Evolutionary conservation across 2,329 filamentous ascomycete genomes (phyloP).

Genomic region (Cladosporium sp.): DNA sequence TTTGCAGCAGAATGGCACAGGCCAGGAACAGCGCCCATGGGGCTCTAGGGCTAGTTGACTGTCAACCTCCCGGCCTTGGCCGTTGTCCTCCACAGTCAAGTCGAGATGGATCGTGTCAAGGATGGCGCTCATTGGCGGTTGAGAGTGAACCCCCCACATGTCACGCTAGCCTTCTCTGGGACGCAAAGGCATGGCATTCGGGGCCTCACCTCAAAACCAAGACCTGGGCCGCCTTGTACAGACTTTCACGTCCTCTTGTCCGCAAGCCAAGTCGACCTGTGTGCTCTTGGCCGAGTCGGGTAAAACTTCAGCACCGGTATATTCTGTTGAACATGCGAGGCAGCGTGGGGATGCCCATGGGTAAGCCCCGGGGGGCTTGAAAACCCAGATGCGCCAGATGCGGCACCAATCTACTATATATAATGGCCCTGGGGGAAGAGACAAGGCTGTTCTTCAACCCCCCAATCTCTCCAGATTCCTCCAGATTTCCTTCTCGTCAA

Average conservation of each 20-base stretch:
- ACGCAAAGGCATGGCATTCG: too few relatives aligned
- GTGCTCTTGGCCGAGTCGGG: too few relatives aligned
- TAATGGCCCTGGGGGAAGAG: background rate
- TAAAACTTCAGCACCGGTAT: too few relatives aligned
- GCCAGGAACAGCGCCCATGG: too few relatives aligned
- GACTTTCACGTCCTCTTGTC: constrained; percentile 6
- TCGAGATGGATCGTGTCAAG: constrained; percentile 1
- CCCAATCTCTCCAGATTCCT: background rate
- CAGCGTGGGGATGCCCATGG: too few relatives aligned
- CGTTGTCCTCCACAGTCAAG: background rate
- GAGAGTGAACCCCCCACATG: constrained; percentile 1
- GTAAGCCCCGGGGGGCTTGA: too few relatives aligned
- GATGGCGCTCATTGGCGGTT: constrained; percentile 5
- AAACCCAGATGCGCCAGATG: too few relatives aligned
- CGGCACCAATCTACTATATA: background rate
- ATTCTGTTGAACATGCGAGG: too few relatives aligned
- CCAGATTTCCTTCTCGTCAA: background rate
- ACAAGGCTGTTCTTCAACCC: too few relatives aligned
- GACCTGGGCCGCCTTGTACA: constrained; percentile 8
- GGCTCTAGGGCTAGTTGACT: constrained; percentile 2
- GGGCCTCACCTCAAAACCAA: background rate
- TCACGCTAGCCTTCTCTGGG: too few relatives aligned
- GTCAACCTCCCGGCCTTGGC: constrained; percentile 10
- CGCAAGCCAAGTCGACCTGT: constrained; percentile 6
- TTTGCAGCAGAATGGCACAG: too few relatives aligned